Evolutionary conservation across 257 asterid species (phyloP), one percentile per base, ranked within the genome.

Genomic region (Dorcoceras hygrometricum): DNA sequence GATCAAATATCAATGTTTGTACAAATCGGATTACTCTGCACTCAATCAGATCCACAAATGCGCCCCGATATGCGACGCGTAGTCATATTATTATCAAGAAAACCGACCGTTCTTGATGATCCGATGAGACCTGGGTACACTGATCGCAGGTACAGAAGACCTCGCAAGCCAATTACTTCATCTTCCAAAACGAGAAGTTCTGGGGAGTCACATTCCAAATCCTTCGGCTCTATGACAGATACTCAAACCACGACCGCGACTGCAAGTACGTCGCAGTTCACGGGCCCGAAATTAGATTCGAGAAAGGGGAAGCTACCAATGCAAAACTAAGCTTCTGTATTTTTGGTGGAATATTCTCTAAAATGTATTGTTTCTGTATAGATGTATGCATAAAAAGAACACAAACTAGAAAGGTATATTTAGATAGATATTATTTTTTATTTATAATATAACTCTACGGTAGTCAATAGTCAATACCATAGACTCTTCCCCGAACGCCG

Each of bases 51-150:
- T 27, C 91, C 95, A 16, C 71, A 68, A n/a, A 68, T 76, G 59
- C 89, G 99, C 20, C 96, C 99, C 0, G 80, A 72, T 59, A 89
- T 94, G 96, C 84, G 82, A 1, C 96, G 95, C 6, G 87, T 90
- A 18, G 91, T 82, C 59, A 76, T 79, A 61, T 73, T 86, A 71
- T 81, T 94, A 61, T 87, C 95, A 23, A 87, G 84, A 71, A 88
- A 75, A 58, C 91, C 91, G 7, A 81, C 81, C 63, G 75, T 66
- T 69, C 91, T 94, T 8, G 96, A 87, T 58, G 96, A 85, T 60
- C 99, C 99, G 6, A 71, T 75, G 2, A 65, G 86, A 70, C 99
- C 99, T 0, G 98, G 96, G 59, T 83, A 79, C 66, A 85, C 84
- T 0, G 91, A 96, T 51, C 58, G 89, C 12, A 76, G 93, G 39